Percentiles rank a stretch among this genome's conserved stretches.
Conservation (phyloP, 2,329 filamentous ascomycete genomes). For the Clarireedia sp. region DNA sequence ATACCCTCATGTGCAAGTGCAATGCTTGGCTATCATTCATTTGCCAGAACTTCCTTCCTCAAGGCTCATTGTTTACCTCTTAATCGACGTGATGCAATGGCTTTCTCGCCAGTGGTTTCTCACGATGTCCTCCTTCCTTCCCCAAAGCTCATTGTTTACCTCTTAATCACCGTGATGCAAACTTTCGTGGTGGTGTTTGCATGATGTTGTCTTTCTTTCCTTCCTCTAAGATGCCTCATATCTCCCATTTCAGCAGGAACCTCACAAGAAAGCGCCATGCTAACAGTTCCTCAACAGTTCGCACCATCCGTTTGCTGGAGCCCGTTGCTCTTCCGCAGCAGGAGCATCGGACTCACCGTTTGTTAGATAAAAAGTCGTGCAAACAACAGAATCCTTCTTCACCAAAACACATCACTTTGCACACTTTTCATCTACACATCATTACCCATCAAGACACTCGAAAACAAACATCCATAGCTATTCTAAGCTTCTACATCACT, state of each 20-base stretch:
- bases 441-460: conserved; percentile 10
- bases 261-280: background rate
- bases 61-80: background rate
- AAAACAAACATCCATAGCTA: conserved; percentile 19
- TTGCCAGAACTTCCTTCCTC: background rate
- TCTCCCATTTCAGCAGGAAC: background rate
- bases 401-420: conserved; percentile 4
- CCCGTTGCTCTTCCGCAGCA: conserved; percentile 83
- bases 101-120: too few relatives aligned
- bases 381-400: conserved; percentile 5
- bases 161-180: too few relatives aligned
- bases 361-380: conserved; percentile 41
- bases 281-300: conserved; percentile 45
- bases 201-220: background rate
- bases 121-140: background rate
- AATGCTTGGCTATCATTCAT: background rate
- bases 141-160: background rate
- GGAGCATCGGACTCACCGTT: conserved; percentile 66
- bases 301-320: conserved; percentile 94
- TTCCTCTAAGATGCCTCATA: background rate
- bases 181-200: too few relatives aligned
- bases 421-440: conserved; percentile 9
- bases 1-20: too few relatives aligned
- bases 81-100: background rate
- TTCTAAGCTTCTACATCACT: conserved; percentile 10